Conservation (phyloP, 768 basidiomycete species). For the Tricholoma matsutake region DNA sequence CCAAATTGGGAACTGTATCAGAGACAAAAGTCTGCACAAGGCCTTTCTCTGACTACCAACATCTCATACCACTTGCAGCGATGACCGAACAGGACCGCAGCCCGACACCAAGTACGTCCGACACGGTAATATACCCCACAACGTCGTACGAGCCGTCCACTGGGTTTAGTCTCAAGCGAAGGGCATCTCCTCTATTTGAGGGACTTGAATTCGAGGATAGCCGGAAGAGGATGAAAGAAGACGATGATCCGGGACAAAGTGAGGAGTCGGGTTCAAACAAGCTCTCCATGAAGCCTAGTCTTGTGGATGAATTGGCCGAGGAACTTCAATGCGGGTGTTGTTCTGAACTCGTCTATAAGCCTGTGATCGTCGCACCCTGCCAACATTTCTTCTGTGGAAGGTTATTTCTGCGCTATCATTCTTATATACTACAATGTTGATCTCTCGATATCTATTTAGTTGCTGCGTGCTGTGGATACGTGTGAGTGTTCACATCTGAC, state of each 20-base stretch:
- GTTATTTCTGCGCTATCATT: constrained; percentile 34
- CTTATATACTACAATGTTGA: neutral
- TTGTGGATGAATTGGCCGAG: constrained; percentile 63
- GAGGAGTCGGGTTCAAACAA: constrained; percentile 6
- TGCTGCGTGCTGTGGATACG: constrained; percentile 83
- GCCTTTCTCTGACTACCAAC: constrained; percentile 18
- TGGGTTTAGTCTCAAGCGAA: constrained; percentile 47
- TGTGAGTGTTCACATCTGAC: constrained; percentile 46
- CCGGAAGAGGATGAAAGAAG: constrained; percentile 61
- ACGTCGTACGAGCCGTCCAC: constrained; percentile 10
- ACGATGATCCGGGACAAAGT: constrained; percentile 10
- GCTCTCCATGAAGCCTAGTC: constrained; percentile 19
- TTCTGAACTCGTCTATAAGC: constrained; percentile 75
- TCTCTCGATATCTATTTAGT: constrained; percentile 33
- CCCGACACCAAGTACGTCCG: constrained; percentile 15
- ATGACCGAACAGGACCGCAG: constrained; percentile 13
- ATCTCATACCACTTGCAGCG: constrained; percentile 5
- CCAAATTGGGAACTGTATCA: constrained; percentile 21
- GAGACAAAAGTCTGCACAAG: constrained; percentile 17
- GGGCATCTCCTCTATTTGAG: constrained; percentile 59
- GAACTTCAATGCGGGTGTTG: constrained; percentile 88
- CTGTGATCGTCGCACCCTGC: constrained; percentile 80
- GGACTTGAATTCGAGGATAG: constrained; percentile 43
- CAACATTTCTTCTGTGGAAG: constrained; percentile 93
- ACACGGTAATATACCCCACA: constrained; percentile 15